Percentiles rank a stretch among this genome's conserved stretches.
These are phyloP conservation scores for Alternaria dauci DNA, from an alignment of 2,329 filamentous ascomycete genomes.

Conservation along the genomic window DNA sequence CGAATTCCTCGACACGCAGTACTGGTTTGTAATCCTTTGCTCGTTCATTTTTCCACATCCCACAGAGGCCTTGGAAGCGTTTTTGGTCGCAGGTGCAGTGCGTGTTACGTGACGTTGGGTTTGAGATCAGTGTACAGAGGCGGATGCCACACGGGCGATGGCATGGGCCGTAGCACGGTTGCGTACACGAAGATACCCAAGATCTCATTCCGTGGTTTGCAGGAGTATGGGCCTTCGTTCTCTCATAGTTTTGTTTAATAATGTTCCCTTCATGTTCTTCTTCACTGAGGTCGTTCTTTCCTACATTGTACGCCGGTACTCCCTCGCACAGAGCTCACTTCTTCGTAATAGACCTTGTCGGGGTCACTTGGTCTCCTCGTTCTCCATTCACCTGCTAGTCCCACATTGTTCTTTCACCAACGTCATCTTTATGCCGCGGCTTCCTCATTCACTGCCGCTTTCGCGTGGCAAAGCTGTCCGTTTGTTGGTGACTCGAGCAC, in stretches of 20 bases:
- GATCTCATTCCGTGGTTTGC: constrained; percentile 22
- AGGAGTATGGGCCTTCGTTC: constrained; percentile 1
- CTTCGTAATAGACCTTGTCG: neutral
- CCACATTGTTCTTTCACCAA: neutral
- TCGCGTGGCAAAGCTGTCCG: constrained; percentile 12
- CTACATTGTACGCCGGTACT: neutral
- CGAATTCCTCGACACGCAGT: neutral
- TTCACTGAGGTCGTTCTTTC: neutral
- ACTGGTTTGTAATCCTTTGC: neutral
- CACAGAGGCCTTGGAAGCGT: neutral
- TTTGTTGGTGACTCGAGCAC: constrained; percentile 26
- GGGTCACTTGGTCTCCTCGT: neutral
- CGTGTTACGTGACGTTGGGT: constrained; percentile 17
- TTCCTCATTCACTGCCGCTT: constrained; percentile 17
- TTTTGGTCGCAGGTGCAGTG: constrained; percentile 12
- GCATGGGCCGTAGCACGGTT: constrained; percentile 15
- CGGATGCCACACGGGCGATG: constrained; percentile 12
- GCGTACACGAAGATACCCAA: constrained; percentile 24
- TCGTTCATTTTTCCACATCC: neutral
- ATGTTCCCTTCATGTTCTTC: neutral
- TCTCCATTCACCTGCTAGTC: neutral
- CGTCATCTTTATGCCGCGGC: constrained; percentile 20
- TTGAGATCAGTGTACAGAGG: constrained; percentile 18
- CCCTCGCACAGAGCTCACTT: neutral
- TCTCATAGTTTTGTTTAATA: neutral